Base-by-base conservation (phyloP, 768 basidiomycete genomes). In the Lactarius vividus region DNA sequence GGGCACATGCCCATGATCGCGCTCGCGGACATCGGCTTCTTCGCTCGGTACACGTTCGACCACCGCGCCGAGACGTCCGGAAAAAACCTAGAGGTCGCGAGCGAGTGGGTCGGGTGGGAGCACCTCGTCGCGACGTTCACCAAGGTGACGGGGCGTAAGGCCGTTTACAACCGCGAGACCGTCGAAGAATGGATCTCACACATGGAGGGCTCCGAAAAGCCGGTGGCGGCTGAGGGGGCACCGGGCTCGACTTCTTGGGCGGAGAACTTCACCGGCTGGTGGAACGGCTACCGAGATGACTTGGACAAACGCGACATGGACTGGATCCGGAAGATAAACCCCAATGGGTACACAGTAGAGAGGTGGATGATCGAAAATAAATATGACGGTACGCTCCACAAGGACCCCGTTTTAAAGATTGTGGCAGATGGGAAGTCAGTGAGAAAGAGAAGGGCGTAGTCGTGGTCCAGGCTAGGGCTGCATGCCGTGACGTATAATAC, bases 231-330 rank as follows among this genome's bases (percentile, higher is more conserved):
- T 37, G 69, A 70, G 49, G 55, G 57, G 10, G 70, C 31, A 31
- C 15, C 53, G 28, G 72, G 66, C 42, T 58, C 66, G 54, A 73
- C 71, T 60, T 71, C 69, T n/a, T 73, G 69, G 69, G 64, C 31
- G 31, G 71, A 81, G 73, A 82, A 79, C 70, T 83, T 82, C 70
- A 72, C 73, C 31, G 77, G 74, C 4, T 82, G 78, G 72, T 84
- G 79, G 80, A 74, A 74, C 15, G 61, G 77, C 58, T 83, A 75
- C 74, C 71, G 79, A 35, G 82, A 84, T 59, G 77, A 78, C 66
- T 69, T 82, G 39, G 71, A 83, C 52, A 75, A 73, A 66, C 73
- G 79, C 68, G 79, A 84, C 65, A 77, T 80, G 76, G 77, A 78
- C 8, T 82, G 81, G 80, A 73, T 82, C 33, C 70, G 77, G 58